Base-by-base conservation (phyloP, 2,329 filamentous ascomycete genomes). In the Neophaeococcomyces aloes region DNA sequence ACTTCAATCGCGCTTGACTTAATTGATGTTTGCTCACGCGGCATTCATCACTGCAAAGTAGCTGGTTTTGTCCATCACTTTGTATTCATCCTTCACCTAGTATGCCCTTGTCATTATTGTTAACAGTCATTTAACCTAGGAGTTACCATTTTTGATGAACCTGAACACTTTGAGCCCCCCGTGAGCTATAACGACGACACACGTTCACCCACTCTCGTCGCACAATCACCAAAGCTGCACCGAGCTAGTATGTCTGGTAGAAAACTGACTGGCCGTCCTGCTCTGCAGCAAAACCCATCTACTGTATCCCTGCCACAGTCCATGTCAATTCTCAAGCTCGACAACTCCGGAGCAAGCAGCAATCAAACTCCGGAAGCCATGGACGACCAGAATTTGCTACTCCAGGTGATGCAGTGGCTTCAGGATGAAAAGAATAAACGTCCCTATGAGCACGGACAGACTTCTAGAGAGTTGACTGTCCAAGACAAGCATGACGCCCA, bases 361-460 rank as follows among this genome's bases (percentile, higher is more conserved):
- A 42, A 49, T 34, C 44, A 50, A 40, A 29, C 37, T 32, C 15
- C 29, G 45, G 51, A 33, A 31, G 44, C 31, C 7, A 25, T 14
- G 19, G 33, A 38, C 46, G 50, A 49, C 17, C 47, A 48, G 7
- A 54, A 50, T 34, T 57, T 93, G 6, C 65, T 91, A 21, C 72
- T 79, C 15, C 85, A 93, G 58, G 79, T 95, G 11, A 73, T 76
- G 19, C 78, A 85, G 52, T 96, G 89, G 89, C 67, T 95, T 30
- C 78, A 88, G 54, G 76, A 81, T 38, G 87, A 95, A 64, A 83
- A 81, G 57, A 65, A 70, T 25, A 84, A 82, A 61, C 23, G 50
- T 55, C 39, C 55, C 54, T 19, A 56, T 48, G 36, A 51, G 37
- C 44, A 52, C 43, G 54, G 56, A 38, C 46, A 56, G 34, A 49